Conservation (phyloP, 345 rosid species). For the Acer yangbiense region DNA sequence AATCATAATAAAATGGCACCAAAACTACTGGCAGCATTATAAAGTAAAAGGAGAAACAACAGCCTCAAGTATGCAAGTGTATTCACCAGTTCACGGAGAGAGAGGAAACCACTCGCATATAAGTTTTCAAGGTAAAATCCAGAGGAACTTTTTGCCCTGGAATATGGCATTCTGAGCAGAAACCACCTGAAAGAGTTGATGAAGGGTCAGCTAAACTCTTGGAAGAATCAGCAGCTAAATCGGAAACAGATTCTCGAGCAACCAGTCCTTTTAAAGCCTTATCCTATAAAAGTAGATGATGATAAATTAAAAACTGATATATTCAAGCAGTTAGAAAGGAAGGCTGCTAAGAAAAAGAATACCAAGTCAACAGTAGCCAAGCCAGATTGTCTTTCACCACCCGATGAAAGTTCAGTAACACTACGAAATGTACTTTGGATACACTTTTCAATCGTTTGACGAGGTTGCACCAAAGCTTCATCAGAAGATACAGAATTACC, state of each 20-base stretch:
- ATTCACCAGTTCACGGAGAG: constrained; percentile 74
- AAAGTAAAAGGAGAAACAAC: neutral
- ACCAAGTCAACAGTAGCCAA: constrained; percentile 78
- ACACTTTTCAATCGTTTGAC: constrained; percentile 52
- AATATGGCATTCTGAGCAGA: constrained; percentile 54
- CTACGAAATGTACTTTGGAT: constrained; percentile 69
- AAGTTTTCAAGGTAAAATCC: constrained; percentile 88
- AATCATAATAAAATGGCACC: neutral
- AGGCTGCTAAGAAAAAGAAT: constrained; percentile 31
- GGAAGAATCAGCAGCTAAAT: constrained; percentile 36
- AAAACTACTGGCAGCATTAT: constrained; percentile 17
- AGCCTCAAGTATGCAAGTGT: constrained; percentile 15
- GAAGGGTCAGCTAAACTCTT: constrained; percentile 43
- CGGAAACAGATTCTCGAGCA: constrained; percentile 43
- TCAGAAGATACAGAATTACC: constrained; percentile 41
- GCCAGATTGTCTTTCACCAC: constrained; percentile 52
- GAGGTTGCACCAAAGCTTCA: constrained; percentile 42
- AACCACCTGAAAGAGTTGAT: constrained; percentile 33
- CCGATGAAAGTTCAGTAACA: constrained; percentile 77
- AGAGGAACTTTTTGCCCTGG: constrained; percentile 70
- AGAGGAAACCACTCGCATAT: constrained; percentile 56
- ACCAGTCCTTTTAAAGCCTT: constrained; percentile 88
- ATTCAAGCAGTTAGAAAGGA: constrained; percentile 15
- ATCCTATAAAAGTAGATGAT: constrained; percentile 47
- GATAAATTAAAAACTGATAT: constrained; percentile 14